A percentile compares a stretch with the other conserved stretches of the same genome.
These are phyloP conservation scores for Pseudogymnoascus sp. DNA, from an alignment of 2,329 filamentous ascomycete genomes.

Conservation along the genomic window DNA sequence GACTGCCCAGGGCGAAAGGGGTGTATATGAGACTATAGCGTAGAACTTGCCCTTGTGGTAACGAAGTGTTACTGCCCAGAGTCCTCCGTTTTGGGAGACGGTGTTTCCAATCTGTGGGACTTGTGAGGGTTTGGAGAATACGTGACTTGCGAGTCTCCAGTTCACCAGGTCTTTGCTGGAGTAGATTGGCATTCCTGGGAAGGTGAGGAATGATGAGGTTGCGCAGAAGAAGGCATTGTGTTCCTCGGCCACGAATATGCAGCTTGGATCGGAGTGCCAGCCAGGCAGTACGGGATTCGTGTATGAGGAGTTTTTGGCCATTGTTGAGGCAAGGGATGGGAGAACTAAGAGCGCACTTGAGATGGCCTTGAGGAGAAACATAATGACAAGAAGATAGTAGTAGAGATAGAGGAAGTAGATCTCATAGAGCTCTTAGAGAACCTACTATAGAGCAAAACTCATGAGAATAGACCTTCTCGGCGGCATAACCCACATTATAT, in stretches of 20 bases:
- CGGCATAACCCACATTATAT: background rate
- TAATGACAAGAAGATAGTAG: background rate
- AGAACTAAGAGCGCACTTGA: background rate
- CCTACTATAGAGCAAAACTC: background rate
- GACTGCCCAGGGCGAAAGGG: background rate
- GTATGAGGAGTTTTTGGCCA: conserved; percentile 3
- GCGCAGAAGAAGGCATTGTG: conserved; percentile 45
- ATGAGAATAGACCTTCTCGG: too few relatives aligned
- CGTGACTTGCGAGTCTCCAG: conserved; percentile 41
- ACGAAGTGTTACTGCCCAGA: conserved; percentile 43
- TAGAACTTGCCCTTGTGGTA: conserved; percentile 40
- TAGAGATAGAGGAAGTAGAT: background rate
- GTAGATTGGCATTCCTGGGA: conserved; percentile 47
- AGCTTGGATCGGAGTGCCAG: conserved; percentile 44
- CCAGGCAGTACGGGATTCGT: conserved; percentile 44
- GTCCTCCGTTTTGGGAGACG: conserved; percentile 27
- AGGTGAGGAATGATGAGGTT: conserved; percentile 46
- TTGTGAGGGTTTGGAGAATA: conserved; percentile 32
- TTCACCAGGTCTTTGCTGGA: conserved; percentile 44
- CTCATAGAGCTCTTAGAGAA: background rate
- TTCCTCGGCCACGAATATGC: conserved; percentile 34
- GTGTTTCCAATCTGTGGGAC: conserved; percentile 31
- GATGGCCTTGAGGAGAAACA: background rate
- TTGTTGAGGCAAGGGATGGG: background rate
- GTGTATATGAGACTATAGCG: conserved; percentile 26